Evolutionary conservation across 768 basidiomycete species (phyloP), one percentile per base, ranked within the genome.

Genomic region (Kwoniella dejecticola): DNA sequence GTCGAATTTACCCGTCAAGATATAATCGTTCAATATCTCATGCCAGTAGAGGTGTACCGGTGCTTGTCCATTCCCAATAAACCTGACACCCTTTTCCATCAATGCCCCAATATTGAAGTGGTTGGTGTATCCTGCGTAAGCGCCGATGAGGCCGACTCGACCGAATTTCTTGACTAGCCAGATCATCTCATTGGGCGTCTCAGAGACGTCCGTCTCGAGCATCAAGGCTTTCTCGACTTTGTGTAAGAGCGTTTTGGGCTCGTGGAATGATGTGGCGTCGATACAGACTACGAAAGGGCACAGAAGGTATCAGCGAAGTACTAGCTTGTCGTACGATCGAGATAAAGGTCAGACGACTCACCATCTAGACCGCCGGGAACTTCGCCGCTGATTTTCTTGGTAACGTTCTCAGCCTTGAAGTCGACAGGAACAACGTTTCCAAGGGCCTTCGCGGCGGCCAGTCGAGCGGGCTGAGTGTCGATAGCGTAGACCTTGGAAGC

Each of bases 31-130:
- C 47, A 89, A 75, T 48, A 90, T 83, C 66, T 88, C 85, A 57
- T 87, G 79, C 88, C 88, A 89, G 79, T 87, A 89, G 48, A 82
- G 82, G 70, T 88, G 88, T 1, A 88, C 86, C 3, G 88, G 88
- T 0, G 87, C 87, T 50, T 89, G 88, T 0, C 87, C 87, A 64
- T 87, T 87, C 6, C 87, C 88, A 67, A 88, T 87, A 52, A 89
- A 81, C 63, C 86, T 80, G 17, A 88, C 79, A 8, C 88, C 88
- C 76, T 87, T 87, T 81, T 90, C 87, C 88, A 89, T 89, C 29
- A 90, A 69, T 0, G 88, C 85, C 7, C 88, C 88, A 52, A 90
- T 75, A 63, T 71, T 71, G 63, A 74, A 71, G 66, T 77, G 83
- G 75, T 89, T 88, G 21, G 86, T 85, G 77, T 81, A 86, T 0